Percentiles rank a stretch among this genome's conserved stretches.
phyloP scores from a whole-genome alignment of 352 stramenopile genomes.

The Phytophthora brassicae region DNA sequence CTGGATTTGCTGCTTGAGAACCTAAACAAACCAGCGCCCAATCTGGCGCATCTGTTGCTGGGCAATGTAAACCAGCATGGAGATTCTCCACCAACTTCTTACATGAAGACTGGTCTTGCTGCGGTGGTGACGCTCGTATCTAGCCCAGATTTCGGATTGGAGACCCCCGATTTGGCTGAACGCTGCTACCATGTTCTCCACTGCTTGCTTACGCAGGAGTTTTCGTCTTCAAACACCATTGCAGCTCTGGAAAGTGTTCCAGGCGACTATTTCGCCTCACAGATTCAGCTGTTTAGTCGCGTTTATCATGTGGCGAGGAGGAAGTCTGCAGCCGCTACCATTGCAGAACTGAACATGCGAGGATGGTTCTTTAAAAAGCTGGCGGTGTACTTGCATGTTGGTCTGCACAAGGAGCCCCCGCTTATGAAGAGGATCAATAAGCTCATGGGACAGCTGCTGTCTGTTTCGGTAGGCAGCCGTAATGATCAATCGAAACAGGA shows the following conservation, averaged over 20 bases:
- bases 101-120: conserved; percentile 62
- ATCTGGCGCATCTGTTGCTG: conserved; percentile 74
- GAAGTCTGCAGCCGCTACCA: conserved; percentile 35
- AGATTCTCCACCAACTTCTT: conserved; percentile 28
- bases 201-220: conserved; percentile 63
- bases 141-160: conserved; percentile 64
- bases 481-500: conserved; percentile 45
- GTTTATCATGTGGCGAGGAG: conserved; percentile 47
- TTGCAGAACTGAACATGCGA: conserved; percentile 74
- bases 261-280: conserved; percentile 68
- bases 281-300: conserved; percentile 62
- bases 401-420: conserved; percentile 66
- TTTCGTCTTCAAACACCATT: conserved; percentile 56
- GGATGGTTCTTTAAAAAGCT: conserved; percentile 85
- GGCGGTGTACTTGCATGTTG: conserved; percentile 76
- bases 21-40: conserved; percentile 70
- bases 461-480: conserved; percentile 16
- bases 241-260: conserved; percentile 59
- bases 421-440: conserved; percentile 71
- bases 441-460: conserved; percentile 58
- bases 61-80: conserved; percentile 49
- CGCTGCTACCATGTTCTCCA: conserved; percentile 72
- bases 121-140: conserved; percentile 75
- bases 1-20: conserved; percentile 82
- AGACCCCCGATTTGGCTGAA: conserved; percentile 63